Evolutionary conservation across 106 monocot genomes (phyloP).

Genomic region (Apostasia shenzhenica): DNA sequence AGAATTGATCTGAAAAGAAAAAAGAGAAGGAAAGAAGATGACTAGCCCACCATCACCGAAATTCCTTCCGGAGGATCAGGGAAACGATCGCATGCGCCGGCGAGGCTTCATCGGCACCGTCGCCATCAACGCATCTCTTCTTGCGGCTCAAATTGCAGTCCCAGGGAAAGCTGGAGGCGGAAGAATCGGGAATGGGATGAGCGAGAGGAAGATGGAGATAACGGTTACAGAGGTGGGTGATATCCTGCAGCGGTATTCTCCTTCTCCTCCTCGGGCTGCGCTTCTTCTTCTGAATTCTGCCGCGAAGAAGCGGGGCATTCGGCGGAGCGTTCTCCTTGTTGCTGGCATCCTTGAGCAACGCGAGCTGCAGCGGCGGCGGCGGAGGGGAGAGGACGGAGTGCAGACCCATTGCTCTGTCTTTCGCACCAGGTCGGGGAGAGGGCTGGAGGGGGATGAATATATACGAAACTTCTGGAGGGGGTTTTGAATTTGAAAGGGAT

Average conservation of each 20-base stretch:
- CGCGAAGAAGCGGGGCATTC: background rate
- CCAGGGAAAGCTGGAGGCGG: background rate
- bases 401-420: constrained; percentile 3
- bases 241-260: constrained; percentile 2
- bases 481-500: background rate
- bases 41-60: background rate
- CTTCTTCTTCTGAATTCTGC: constrained; percentile 1
- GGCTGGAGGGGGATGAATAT: background rate
- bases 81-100: background rate
- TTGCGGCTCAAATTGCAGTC: background rate
- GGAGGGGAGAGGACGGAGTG: background rate
- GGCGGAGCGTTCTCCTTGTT: constrained; percentile 2
- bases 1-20: background rate
- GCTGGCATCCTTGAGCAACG: background rate
- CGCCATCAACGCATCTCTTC: background rate
- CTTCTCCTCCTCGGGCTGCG: constrained; percentile 3
- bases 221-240: constrained; percentile 2
- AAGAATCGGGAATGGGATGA: background rate
- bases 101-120: background rate
- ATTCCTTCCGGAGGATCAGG: background rate
- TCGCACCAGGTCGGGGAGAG: background rate
- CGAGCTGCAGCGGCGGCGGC: background rate
- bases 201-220: background rate
- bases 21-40: background rate
- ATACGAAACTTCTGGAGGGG: background rate